Base-by-base conservation (phyloP, 495 filamentous ascomycete genomes). In the Coniosporium apollinis region DNA sequence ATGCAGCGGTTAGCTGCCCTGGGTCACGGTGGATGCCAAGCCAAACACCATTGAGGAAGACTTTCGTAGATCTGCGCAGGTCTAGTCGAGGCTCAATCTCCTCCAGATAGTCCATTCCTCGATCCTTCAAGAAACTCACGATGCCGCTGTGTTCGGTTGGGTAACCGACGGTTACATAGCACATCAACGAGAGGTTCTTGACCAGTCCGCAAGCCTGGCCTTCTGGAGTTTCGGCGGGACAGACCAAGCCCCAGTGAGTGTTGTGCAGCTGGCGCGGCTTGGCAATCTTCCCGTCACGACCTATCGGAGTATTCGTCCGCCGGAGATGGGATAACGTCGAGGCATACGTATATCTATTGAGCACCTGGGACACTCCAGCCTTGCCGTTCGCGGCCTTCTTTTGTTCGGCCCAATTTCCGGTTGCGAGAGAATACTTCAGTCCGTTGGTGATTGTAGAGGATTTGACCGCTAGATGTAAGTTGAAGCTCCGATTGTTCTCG, bases 331-430 rank as follows among this genome's bases (percentile, higher is more conserved):
- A 96, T 15, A 99, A 58, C 2, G 85, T 94, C 20, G 91, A 96
- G 14, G 91, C 79, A 51, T 89, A 99, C 0, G 91, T 96, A 51
- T 96, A 96, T 49, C 89, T 74, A 65, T 94, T 96, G 36, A 99
- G 65, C 58, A 99, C 91, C 59, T 99, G 89, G 7, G 87, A 94
- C 19, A 99, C 89, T 60, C 89, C 89, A 33, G 89, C 89, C 44
- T 92, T 96, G 1, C 84, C 77, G 44, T 72, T 79, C 44, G 79
- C 80, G 14, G 89, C 87, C 65, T 96, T 96, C 69, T 94, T 99
- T 58, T 96, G 89, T 42, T 96, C 89, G 41, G 91, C 91, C 89
- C 89, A 99, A 57, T 99, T 99, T 38, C 89, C 89, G 5, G 89
- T 99, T n/a, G 89, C 86, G 28, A 99, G 67, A 25, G 86, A 93